Conservation (phyloP, 306 rosid species). For the Potentilla sterilis region DNA sequence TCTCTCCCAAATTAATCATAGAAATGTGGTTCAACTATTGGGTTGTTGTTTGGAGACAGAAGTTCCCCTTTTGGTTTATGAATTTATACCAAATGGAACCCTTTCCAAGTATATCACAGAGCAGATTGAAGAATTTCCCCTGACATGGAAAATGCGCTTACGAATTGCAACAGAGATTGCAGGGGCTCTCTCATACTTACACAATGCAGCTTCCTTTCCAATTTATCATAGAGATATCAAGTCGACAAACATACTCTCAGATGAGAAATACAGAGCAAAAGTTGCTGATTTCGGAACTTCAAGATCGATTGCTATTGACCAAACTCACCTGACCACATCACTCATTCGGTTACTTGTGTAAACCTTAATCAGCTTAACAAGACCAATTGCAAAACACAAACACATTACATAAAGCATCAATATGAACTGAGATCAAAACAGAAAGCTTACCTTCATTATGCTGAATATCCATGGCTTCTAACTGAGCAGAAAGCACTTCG, state of each 20-base stretch:
- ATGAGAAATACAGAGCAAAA: not conserved
- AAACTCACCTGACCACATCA: conserved; percentile 7
- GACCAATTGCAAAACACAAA: no score
- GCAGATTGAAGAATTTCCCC: not conserved
- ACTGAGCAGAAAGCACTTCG: no score
- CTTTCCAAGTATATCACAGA: not conserved
- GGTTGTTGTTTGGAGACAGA: conserved; percentile 4
- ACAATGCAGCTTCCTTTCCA: conserved; percentile 8
- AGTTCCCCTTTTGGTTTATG: conserved; percentile 8
- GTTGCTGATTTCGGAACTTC: not conserved
- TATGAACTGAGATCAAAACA: no score
- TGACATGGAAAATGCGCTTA: conserved; percentile 16
- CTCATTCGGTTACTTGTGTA: no score
- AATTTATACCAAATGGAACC: conserved; percentile 7
- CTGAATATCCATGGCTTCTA: no score
- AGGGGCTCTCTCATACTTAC: conserved; percentile 21
- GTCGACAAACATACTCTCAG: conserved; percentile 1
- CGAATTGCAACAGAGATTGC: conserved; percentile 18
- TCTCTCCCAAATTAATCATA: not conserved
- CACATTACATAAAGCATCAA: no score
- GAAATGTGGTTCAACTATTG: not conserved
- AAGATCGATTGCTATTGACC: conserved; percentile 5
- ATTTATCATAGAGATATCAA: conserved; percentile 16
- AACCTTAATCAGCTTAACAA: no score
- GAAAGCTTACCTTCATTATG: no score